Evolutionary conservation across 192 early-diverging fungal species (phyloP), one percentile per base, ranked within the genome.

Genomic region (Radiomyces spectabilis): DNA sequence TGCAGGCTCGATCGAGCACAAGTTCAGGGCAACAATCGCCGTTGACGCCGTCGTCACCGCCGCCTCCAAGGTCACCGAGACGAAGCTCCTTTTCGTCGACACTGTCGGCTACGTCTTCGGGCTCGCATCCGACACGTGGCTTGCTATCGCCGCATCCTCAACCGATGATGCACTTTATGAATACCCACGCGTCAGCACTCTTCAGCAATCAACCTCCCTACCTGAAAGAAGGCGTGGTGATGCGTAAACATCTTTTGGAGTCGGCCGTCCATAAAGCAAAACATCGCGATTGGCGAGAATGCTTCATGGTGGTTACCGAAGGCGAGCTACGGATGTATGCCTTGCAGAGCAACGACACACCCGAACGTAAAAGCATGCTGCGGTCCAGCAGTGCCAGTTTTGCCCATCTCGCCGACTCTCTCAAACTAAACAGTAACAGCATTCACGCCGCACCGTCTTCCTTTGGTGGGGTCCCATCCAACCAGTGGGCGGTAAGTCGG

Each of bases 171-270:
- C 29, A 12, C 5, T 55, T 45, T 55, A 45, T 45, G 41, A 22
- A 43, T 41, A 45, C 50, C 18, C 51, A 57, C 33, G 13, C 33
- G 2, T 10, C 43, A 29, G 39, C 39, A 19, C 1, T 58, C 13
- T 69, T 59, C 43, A 26, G 42, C 16, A 64, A 19, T 18, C 44
- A 49, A 34, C 47, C 61, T 38, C 62, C 77, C 52, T 72, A 69
- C 43, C 38, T 71, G 4, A 81, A 81, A 41, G 86, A 89, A 63
- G 86, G 89, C n/a, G 69, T 91, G 12, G 75, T 97, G 27, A 83
- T 91, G 60, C 78, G 92, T 41, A 97, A 97, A 69, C 89, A 94
- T 63, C 57, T 89, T 47, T 78, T 85, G 63, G 90, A 91, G 50
- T 68, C 75, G 13, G 76, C 74, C 0, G 85, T 81, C 44, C 81